Base-by-base conservation (phyloP, 2,329 filamentous ascomycete species). In the Penicillium sp. region DNA sequence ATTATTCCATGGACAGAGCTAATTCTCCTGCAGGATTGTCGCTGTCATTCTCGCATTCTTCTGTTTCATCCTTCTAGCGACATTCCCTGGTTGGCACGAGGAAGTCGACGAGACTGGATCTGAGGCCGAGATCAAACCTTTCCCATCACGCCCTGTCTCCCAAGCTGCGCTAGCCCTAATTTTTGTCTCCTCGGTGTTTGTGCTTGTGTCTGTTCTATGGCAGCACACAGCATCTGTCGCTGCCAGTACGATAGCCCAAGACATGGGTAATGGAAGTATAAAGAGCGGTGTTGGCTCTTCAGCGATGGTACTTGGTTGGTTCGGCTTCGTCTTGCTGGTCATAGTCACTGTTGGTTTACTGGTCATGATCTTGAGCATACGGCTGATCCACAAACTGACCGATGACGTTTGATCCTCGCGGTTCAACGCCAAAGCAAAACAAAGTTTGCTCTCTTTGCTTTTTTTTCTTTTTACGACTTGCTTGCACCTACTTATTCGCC, bases 221-320 rank as follows among this genome's bases (percentile, higher is more conserved):
- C 77, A 81, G 70, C 94, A 99, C 68, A 99, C 94, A 6, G 94
- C 94, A 0, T 97, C 93, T 0, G 94, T 99, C 0, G 93, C 93
- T 32, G 94, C 94, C 19, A 91, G 91, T 56, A 89, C 95, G 61
- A 92, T 99, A 61, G 91, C 92, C 1, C 90, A 96, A 79, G 91
- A 96, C 69, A 84, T 97, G 62, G 92, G 88, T 34, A 97, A 97
- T 72, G 92, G 92, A 40, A 90, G 87, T 61, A 90, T 97, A 53
- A 85, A 82, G 71, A 90, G 87, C 53, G 92, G 92, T 32, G 91
- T 97, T 11, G 92, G 92, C n/a, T 92, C 90, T 45, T 90, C 88
- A 36, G 93, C 94, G 53, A 97, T 99, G 90, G 90, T 97, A 16
- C 81, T 99, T 68, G 94, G 94, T 55, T 99, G 94, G 94, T 97